A percentile compares a stretch with the other conserved stretches of the same genome.
phyloP scores from a whole-genome alignment of 176 grass and related monocot genomes.

The Poa annua region DNA sequence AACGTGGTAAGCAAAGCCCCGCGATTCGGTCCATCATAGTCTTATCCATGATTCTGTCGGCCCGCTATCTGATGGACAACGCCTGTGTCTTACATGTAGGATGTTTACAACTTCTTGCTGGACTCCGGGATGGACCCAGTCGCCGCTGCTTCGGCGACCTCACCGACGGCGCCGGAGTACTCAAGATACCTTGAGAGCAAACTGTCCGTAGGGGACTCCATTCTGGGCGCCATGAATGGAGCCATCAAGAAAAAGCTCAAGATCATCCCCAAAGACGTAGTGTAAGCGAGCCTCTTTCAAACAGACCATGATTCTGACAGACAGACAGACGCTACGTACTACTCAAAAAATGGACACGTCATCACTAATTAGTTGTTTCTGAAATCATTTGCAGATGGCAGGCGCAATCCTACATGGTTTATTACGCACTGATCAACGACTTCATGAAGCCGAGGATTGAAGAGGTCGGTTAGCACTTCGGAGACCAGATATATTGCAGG shows the following conservation, averaged over 20 bases:
- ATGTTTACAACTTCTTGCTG: conserved; percentile 85
- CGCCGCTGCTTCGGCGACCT: not conserved
- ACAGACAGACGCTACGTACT: not conserved
- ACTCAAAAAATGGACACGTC: not conserved
- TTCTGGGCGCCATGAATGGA: conserved; percentile 76
- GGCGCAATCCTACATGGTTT: conserved; percentile 42
- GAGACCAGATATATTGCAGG: not conserved
- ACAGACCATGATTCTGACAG: not conserved
- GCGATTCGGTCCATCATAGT: not conserved
- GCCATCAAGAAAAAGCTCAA: conserved; percentile 75
- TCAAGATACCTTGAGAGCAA: conserved; percentile 56
- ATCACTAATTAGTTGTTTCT: not conserved
- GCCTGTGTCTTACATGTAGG: conserved; percentile 34
- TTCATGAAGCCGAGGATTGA: conserved; percentile 88
- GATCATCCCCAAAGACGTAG: conserved; percentile 69
- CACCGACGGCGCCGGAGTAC: conserved; percentile 36
- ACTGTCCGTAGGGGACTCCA: conserved; percentile 31
- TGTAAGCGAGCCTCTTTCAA: conserved; percentile 30
- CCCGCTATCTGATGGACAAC: not conserved
- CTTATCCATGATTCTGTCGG: not conserved
- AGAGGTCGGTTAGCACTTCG: conserved; percentile 42
- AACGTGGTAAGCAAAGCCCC: conserved; percentile 50
- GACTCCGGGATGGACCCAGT: conserved; percentile 65
- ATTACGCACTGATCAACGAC: conserved; percentile 59
- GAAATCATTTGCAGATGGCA: conserved; percentile 21